Evolutionary conservation across 805 yeast species (phyloP).

Genomic region (Cyberlindnera maclurae): DNA sequence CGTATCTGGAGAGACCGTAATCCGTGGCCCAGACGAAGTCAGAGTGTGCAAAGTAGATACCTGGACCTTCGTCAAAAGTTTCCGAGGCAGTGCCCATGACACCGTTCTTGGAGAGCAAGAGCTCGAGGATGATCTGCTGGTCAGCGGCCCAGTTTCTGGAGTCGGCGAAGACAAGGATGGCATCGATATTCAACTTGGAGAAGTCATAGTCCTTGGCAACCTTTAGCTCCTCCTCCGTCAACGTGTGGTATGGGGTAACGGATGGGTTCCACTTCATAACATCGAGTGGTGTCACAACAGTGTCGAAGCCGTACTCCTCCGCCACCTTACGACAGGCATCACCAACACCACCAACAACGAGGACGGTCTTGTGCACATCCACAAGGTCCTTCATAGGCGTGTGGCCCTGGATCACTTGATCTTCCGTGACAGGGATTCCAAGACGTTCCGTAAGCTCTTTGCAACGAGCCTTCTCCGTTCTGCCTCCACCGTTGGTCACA

Average conservation of each 20-base stretch:
- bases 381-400: conserved; percentile 88
- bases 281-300: conserved; percentile 77
- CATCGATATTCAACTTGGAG: conserved; percentile 61
- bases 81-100: conserved; percentile 76
- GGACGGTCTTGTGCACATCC: conserved; percentile 57
- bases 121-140: conserved; percentile 80
- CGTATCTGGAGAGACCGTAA: conserved; percentile 73
- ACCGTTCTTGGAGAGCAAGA: conserved; percentile 70
- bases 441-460: conserved; percentile 60
- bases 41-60: conserved; percentile 81
- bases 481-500: conserved; percentile 92
- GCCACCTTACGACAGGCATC: conserved; percentile 82
- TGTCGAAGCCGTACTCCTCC: conserved; percentile 72
- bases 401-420: conserved; percentile 87
- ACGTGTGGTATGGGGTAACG: conserved; percentile 75
- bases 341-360: conserved; percentile 87
- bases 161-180: conserved; percentile 85
- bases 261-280: conserved; percentile 82
- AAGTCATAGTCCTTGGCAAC: conserved; percentile 56
- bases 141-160: conserved; percentile 92
- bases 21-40: conserved; percentile 94
- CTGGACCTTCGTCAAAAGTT: conserved; percentile 71
- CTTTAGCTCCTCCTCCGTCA: conserved; percentile 62
- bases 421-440: conserved; percentile 53
- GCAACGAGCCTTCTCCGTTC: conserved; percentile 69